Percentiles rank a stretch among this genome's conserved stretches.
Evolutionary conservation across 2,329 filamentous ascomycete species (phyloP).

Genomic region (Aspergillus sp.): DNA sequence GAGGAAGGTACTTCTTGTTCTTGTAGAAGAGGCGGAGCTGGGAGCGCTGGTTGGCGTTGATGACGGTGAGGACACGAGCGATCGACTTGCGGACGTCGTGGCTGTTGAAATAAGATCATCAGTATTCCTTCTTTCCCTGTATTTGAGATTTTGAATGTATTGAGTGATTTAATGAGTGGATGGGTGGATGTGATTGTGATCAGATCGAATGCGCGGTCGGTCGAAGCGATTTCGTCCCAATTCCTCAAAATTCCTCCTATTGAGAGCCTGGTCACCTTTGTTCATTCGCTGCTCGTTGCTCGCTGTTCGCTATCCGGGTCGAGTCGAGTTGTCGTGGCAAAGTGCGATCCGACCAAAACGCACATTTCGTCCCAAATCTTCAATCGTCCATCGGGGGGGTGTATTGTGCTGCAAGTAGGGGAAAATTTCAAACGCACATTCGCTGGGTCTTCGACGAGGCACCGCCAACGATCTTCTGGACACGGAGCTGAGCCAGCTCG

Average conservation of each 20-base stretch:
- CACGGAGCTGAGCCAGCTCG: constrained; percentile 93
- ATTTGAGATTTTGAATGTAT: not conserved
- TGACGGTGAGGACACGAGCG: constrained; percentile 96
- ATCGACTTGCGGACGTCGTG: constrained; percentile 99
- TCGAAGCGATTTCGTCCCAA: not conserved
- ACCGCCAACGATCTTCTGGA: constrained; percentile 94
- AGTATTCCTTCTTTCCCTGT: constrained; percentile 19
- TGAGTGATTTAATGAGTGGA: not conserved
- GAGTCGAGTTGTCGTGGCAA: not conserved
- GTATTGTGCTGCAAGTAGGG: constrained; percentile 9
- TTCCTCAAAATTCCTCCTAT: constrained; percentile 2
- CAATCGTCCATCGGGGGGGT: not conserved
- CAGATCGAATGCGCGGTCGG: constrained; percentile 7
- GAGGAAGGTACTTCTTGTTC: constrained; percentile 98
- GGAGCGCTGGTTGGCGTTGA: constrained; percentile 98
- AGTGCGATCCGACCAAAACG: not conserved
- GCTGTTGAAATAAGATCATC: constrained; percentile 53
- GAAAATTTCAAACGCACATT: constrained; percentile 68
- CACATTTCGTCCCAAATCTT: constrained; percentile 5
- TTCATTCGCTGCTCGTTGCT: not conserved
- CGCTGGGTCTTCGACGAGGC: constrained; percentile 94
- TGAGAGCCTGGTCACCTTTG: not conserved
- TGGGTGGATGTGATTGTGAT: not conserved
- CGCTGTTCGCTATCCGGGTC: not conserved
- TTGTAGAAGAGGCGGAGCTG: constrained; percentile 99